These are phyloP conservation scores for Phytophthora uliginosa DNA, from an alignment of 352 stramenopile genomes.

Conservation along the genomic window DNA sequence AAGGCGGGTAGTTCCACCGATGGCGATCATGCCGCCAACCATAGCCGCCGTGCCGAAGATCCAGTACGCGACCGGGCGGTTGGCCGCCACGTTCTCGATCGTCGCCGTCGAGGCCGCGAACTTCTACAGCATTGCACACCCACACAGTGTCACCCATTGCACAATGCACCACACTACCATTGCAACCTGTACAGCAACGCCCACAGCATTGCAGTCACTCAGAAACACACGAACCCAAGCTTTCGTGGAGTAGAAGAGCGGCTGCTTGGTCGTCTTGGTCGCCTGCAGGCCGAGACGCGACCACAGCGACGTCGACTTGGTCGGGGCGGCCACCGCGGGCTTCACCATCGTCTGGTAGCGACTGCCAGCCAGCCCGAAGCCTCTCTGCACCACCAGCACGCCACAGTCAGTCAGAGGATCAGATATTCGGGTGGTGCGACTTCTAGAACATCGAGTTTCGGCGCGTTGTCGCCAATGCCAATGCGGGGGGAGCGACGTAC, in stretches of 20 bases:
- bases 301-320: slow-evolving; percentile 50
- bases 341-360: slow-evolving; percentile 77
- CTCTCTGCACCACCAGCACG: slow-evolving; percentile 30
- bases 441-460: background rate
- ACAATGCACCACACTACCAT: slow-evolving; percentile 4
- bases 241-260: slow-evolving; percentile 78
- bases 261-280: slow-evolving; percentile 46
- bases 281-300: slow-evolving; percentile 42
- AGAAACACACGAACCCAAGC: slow-evolving; percentile 56
- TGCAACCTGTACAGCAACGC: background rate
- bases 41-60: slow-evolving; percentile 95
- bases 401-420: slow-evolving; percentile 18
- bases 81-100: slow-evolving; percentile 85
- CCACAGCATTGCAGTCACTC: background rate
- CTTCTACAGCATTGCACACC: slow-evolving; percentile 42
- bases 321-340: slow-evolving; percentile 32
- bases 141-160: slow-evolving; percentile 13
- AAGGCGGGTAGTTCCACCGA: slow-evolving; percentile 98
- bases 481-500: slow-evolving; percentile 18
- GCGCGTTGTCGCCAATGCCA: background rate
- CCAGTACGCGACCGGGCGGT: slow-evolving; percentile 95
- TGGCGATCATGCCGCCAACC: slow-evolving; percentile 98
- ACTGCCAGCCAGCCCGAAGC: slow-evolving; percentile 37
- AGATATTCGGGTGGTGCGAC: slow-evolving; percentile 25
- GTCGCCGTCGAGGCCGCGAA: slow-evolving; percentile 65